Conservation (phyloP, 768 basidiomycete species). For the Naganishia kalamii region DNA sequence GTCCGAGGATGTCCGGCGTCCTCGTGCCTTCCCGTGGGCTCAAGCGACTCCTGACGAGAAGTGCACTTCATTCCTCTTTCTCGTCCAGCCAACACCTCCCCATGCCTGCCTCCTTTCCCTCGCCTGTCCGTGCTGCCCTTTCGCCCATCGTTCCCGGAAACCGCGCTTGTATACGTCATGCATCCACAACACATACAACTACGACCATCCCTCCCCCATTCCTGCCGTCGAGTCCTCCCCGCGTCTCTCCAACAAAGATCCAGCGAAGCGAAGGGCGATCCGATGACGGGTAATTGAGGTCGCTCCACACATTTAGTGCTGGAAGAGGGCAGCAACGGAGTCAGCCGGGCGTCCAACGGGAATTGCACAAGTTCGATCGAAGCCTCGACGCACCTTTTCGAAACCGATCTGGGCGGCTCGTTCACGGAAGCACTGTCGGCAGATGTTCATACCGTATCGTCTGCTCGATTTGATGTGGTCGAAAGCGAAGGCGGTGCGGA, state of each 20-base stretch:
- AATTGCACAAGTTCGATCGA: neutral
- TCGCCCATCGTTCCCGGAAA: neutral
- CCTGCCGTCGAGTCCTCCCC: constrained; percentile 8
- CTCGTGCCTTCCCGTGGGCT: no score
- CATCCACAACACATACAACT: constrained; percentile 11
- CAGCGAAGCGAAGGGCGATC: constrained; percentile 12
- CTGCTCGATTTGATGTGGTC: neutral
- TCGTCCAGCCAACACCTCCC: no score
- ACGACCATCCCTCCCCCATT: neutral
- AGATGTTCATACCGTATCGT: constrained; percentile 71
- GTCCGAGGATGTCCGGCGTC: no score
- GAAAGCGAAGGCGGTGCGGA: neutral
- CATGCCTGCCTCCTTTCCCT: no score
- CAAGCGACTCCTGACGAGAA: no score
- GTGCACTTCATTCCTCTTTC: no score
- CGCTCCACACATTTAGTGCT: constrained; percentile 8
- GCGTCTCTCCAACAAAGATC: constrained; percentile 12
- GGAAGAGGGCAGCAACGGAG: neutral
- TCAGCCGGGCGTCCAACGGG: neutral
- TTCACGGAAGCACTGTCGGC: constrained; percentile 98
- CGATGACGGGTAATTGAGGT: neutral
- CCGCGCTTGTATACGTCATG: constrained; percentile 9
- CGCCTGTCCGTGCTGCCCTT: no score
- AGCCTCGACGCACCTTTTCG: constrained; percentile 72
- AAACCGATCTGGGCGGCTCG: constrained; percentile 89